Conservation (phyloP, 192 early-diverging fungal species). For the Jimgerdemannia lactiflua region DNA sequence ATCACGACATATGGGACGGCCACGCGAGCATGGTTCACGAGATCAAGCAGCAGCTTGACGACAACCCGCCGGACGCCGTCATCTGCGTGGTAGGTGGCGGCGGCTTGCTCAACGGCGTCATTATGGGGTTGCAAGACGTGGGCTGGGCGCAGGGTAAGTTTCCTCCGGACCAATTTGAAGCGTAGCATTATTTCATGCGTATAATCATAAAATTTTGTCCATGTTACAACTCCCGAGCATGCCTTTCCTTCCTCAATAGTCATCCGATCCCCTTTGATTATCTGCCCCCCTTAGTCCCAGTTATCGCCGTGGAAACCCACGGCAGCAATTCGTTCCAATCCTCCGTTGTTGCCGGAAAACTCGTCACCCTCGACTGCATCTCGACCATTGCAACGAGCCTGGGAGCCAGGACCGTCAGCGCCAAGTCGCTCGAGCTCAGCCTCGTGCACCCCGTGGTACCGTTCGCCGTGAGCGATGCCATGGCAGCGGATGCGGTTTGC, state of each 20-base stretch:
- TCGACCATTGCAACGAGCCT: constrained; percentile 46
- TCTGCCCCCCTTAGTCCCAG: constrained; percentile 40
- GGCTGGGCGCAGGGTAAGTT: constrained; percentile 48
- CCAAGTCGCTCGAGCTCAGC: constrained; percentile 44
- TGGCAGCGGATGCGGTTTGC: constrained; percentile 47
- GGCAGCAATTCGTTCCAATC: constrained; percentile 70
- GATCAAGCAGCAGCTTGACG: constrained; percentile 58
- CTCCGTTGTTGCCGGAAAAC: constrained; percentile 50
- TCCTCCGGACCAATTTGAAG: too few species aligned
- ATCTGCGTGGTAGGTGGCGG: constrained; percentile 69
- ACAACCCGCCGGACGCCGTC: constrained; percentile 56
- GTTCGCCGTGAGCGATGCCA: constrained; percentile 56
- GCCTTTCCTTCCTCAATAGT: too few species aligned
- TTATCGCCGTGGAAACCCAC: constrained; percentile 74
- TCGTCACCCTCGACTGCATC: constrained; percentile 38
- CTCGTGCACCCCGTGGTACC: constrained; percentile 50
- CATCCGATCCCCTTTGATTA: not conserved
- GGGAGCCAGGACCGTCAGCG: constrained; percentile 34
- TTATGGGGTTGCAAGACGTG: constrained; percentile 56
- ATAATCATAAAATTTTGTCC: too few species aligned
- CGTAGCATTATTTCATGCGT: too few species aligned
- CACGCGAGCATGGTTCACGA: constrained; percentile 60
- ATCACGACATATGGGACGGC: constrained; percentile 55
- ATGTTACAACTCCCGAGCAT: too few species aligned
- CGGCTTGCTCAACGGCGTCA: constrained; percentile 64